A percentile compares a stretch with the other conserved stretches of the same genome.
Conservation (phyloP, 768 basidiomycete species). For the Termitomyces sp. region DNA sequence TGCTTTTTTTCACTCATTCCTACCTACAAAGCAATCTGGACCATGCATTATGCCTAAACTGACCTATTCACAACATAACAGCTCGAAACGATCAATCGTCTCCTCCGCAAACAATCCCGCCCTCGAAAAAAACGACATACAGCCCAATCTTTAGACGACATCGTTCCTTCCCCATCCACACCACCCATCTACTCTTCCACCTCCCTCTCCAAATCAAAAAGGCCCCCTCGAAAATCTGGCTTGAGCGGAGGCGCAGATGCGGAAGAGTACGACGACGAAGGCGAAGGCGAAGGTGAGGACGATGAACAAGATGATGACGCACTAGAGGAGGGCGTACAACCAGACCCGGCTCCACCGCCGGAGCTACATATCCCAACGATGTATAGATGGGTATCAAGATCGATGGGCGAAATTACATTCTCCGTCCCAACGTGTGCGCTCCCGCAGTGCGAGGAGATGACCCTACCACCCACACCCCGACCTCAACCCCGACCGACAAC, state of each 20-base stretch:
- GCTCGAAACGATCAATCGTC: constrained; percentile 87
- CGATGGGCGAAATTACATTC: constrained; percentile 38
- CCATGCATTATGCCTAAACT: neutral
- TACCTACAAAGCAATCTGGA: too few relatives aligned
- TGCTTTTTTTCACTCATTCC: too few relatives aligned
- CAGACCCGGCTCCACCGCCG: too few relatives aligned
- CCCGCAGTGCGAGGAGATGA: constrained; percentile 1
- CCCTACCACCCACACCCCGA: neutral
- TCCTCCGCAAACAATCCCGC: constrained; percentile 81
- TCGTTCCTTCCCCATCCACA: constrained; percentile 20
- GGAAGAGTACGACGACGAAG: neutral
- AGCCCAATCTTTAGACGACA: constrained; percentile 34
- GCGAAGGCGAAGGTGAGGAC: neutral
- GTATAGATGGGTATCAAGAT: constrained; percentile 73
- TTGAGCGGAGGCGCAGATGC: neutral
- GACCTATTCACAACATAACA: constrained; percentile 21
- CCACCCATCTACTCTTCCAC: constrained; percentile 9
- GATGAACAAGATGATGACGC: constrained; percentile 34
- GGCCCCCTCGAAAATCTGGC: too few relatives aligned
- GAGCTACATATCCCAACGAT: constrained; percentile 42
- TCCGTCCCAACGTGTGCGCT: constrained; percentile 41
- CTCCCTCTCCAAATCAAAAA: constrained; percentile 5
- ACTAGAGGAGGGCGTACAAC: constrained; percentile 16
- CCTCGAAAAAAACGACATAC: constrained; percentile 57
- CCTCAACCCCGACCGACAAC: constrained; percentile 15